Conservation (phyloP, 1,284 basidiomycete genomes). For the Melampsora abietis-canadensis region DNA sequence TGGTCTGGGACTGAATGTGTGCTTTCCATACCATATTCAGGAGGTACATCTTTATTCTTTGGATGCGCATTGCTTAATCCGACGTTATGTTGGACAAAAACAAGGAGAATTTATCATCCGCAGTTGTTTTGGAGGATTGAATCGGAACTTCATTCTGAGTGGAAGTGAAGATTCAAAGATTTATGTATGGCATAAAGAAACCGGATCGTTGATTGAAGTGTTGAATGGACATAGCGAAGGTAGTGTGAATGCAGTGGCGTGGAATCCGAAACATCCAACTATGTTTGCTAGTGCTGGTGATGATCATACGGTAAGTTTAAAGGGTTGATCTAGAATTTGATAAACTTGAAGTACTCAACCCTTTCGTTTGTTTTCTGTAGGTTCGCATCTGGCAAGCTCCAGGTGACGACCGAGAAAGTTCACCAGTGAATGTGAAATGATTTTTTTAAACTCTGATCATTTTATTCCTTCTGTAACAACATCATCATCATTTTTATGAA, state of each 20-base stretch:
- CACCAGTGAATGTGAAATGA: not conserved
- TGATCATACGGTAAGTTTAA: conserved; percentile 48
- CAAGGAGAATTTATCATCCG: conserved; percentile 80
- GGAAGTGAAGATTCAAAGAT: conserved; percentile 92
- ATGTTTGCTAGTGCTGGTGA: conserved; percentile 71
- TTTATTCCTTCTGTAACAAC: too few relatives aligned
- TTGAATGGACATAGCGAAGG: conserved; percentile 78
- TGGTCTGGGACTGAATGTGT: not conserved
- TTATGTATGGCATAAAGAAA: conserved; percentile 91
- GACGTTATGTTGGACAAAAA: conserved; percentile 75
- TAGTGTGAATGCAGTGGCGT: conserved; percentile 90
- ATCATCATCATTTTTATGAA: too few relatives aligned
- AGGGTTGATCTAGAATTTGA: conserved; percentile 8
- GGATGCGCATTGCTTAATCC: conserved; percentile 61
- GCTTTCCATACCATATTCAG: conserved; percentile 55
- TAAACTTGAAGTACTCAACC: not conserved
- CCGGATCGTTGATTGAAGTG: conserved; percentile 73
- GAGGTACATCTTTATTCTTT: conserved; percentile 87
- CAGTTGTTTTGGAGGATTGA: conserved; percentile 88
- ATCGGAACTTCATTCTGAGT: conserved; percentile 82
- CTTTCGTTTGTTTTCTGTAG: not conserved
- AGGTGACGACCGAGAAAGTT: not conserved
- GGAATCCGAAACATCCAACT: conserved; percentile 77
- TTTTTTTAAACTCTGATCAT: too few relatives aligned
- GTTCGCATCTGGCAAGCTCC: conserved; percentile 42